phyloP scores from a whole-genome alignment of 352 stramenopile genomes.

The Peronospora belbahrii region DNA sequence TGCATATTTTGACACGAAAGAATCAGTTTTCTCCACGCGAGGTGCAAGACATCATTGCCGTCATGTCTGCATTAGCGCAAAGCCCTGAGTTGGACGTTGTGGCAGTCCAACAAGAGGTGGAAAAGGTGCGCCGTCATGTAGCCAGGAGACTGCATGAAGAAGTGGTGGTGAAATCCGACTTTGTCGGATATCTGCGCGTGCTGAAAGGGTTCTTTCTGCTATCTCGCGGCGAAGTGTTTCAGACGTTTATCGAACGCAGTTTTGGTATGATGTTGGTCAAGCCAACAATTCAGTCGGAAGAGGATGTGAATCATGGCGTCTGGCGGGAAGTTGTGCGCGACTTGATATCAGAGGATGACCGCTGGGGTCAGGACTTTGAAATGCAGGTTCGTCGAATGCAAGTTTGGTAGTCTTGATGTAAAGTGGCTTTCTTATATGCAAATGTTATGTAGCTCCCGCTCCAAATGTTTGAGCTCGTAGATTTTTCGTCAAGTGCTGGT shows the following conservation, averaged over 20 bases:
- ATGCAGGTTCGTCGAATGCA: slow-evolving; percentile 28
- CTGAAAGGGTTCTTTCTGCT: slow-evolving; percentile 69
- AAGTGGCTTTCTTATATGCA: background rate
- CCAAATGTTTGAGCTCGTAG: slow-evolving; percentile 45
- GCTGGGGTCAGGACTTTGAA: slow-evolving; percentile 31
- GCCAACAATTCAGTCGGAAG: slow-evolving; percentile 43
- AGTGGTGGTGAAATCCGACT: slow-evolving; percentile 59
- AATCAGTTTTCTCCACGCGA: slow-evolving; percentile 43
- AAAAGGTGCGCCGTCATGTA: slow-evolving; percentile 47
- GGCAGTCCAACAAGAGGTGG: slow-evolving; percentile 44
- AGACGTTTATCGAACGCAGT: slow-evolving; percentile 62
- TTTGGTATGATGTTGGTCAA: slow-evolving; percentile 43
- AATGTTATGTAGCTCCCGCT: slow-evolving; percentile 33
- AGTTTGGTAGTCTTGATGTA: background rate
- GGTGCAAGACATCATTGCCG: slow-evolving; percentile 36
- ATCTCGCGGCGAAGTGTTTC: slow-evolving; percentile 59
- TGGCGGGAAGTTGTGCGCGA: slow-evolving; percentile 52
- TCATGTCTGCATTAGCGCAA: slow-evolving; percentile 30
- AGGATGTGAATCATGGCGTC: slow-evolving; percentile 55
- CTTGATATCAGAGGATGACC: slow-evolving; percentile 37
- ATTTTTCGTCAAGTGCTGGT: slow-evolving; percentile 32
- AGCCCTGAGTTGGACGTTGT: slow-evolving; percentile 40
- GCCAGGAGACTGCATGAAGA: slow-evolving; percentile 49
- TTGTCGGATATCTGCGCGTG: slow-evolving; percentile 43
- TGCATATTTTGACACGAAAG: slow-evolving; percentile 44